Evolutionary conservation across 2,329 filamentous ascomycete genomes (phyloP).

Genomic region (Fonsecaea nubica): DNA sequence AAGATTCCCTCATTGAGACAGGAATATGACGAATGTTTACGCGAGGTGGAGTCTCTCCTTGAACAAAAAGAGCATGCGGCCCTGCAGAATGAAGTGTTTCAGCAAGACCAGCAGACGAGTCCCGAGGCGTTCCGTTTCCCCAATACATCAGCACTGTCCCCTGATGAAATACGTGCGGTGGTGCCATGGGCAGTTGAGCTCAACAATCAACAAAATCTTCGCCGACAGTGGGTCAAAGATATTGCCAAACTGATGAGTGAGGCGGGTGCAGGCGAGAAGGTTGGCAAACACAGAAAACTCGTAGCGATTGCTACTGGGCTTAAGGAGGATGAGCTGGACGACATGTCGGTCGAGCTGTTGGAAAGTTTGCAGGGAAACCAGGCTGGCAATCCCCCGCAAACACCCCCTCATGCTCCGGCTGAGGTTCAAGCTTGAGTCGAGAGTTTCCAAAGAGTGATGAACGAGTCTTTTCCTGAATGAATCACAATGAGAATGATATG

Average conservation of each 20-base stretch:
- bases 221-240: conserved; percentile 37
- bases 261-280: conserved; percentile 54
- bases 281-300: conserved; percentile 55
- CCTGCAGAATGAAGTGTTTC: conserved; percentile 43
- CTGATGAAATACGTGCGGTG: conserved; percentile 46
- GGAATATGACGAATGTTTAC: conserved; percentile 49
- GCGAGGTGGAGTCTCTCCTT: conserved; percentile 51
- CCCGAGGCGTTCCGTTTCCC: conserved; percentile 42
- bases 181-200: conserved; percentile 48
- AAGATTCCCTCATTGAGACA: conserved; percentile 47
- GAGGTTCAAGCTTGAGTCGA: conserved; percentile 1
- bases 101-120: conserved; percentile 40
- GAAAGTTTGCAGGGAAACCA: conserved; percentile 49
- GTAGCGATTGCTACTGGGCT: conserved; percentile 56
- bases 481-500: not conserved
- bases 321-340: conserved; percentile 56
- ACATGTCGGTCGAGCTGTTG: conserved; percentile 54
- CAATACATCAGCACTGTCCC: conserved; percentile 32
- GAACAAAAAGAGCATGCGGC: conserved; percentile 52
- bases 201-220: conserved; percentile 49
- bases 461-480: not conserved
- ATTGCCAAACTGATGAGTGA: conserved; percentile 43
- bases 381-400: conserved; percentile 23
- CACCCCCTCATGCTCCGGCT: conserved; percentile 26
- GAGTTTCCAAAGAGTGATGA: not conserved